Evolutionary conservation across 345 rosid species (phyloP).

Genomic region (Dovyalis caffra): DNA sequence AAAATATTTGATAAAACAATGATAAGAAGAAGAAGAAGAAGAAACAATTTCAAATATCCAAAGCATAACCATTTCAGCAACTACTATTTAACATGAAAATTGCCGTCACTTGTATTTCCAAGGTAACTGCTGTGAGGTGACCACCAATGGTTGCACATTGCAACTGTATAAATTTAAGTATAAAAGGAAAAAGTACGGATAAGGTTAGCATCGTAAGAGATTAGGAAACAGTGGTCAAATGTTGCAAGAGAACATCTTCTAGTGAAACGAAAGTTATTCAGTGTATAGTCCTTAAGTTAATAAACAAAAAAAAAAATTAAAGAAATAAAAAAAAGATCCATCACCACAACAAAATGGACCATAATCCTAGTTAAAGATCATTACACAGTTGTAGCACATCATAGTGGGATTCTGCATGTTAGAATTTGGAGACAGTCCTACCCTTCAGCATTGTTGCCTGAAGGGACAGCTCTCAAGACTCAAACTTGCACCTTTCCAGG

Average conservation of each 20-base stretch:
- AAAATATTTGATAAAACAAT: background rate
- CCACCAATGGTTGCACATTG: background rate
- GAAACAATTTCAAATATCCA: background rate
- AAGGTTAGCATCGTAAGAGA: background rate
- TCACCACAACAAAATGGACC: background rate
- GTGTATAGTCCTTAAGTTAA: background rate
- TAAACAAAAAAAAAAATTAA: background rate
- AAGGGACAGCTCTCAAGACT: background rate
- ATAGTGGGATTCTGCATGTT: background rate
- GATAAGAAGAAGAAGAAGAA: background rate
- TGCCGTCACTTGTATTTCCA: background rate
- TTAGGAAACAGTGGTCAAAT: background rate
- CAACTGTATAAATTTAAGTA: background rate
- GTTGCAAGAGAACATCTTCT: background rate
- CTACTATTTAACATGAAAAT: background rate
- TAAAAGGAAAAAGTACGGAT: background rate
- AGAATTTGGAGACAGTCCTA: background rate
- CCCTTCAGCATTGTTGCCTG: background rate
- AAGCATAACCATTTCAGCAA: background rate
- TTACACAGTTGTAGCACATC: background rate
- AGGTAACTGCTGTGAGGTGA: background rate
- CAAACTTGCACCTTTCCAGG: background rate
- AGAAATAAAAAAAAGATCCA: background rate
- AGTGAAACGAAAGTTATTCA: background rate
- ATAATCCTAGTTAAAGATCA: background rate